A percentile compares a stretch with the other conserved stretches of the same genome.
Evolutionary conservation across 1,139 yeast species (phyloP).

Genomic region (Chernovozyma sophiae-reginae): DNA sequence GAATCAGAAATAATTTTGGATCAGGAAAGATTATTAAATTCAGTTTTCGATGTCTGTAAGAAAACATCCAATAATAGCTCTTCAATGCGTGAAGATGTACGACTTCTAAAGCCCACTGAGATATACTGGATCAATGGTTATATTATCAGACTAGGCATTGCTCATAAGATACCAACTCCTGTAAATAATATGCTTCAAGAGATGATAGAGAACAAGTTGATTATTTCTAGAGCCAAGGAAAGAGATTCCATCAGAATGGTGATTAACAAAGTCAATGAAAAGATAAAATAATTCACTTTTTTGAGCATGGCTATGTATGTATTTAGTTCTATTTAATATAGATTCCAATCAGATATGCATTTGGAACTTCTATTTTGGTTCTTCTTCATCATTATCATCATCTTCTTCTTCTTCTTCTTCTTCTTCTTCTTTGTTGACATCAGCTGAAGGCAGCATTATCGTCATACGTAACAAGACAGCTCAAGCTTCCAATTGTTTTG

Average conservation of each 20-base stretch:
- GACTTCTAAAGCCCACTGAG: constrained; percentile 62
- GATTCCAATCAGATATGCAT: too few relatives aligned
- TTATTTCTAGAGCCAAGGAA: constrained; percentile 31
- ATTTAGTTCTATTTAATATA: too few relatives aligned
- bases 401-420: too few relatives aligned
- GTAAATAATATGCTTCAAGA: constrained; percentile 45
- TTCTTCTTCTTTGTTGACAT: too few relatives aligned
- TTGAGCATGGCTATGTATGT: too few relatives aligned
- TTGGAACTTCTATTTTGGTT: too few relatives aligned
- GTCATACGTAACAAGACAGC: too few relatives aligned
- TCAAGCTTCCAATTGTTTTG: constrained; percentile 2
- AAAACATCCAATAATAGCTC: constrained; percentile 59
- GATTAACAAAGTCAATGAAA: not conserved
- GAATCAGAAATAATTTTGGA: constrained; percentile 36
- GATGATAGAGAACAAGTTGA: constrained; percentile 44
- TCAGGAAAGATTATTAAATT: constrained; percentile 38
- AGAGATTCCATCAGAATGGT: constrained; percentile 8
- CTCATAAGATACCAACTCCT: constrained; percentile 36
- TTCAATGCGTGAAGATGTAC: constrained; percentile 84
- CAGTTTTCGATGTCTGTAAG: constrained; percentile 46
- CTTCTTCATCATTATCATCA: too few relatives aligned
- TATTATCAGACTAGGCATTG: constrained; percentile 49
- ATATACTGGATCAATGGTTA: constrained; percentile 78
- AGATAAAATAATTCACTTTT: not conserved
- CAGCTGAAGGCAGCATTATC: too few relatives aligned